These are phyloP conservation scores for Podospora tetraspora DNA, from an alignment of 495 filamentous ascomycete species.

Conservation along the genomic window DNA sequence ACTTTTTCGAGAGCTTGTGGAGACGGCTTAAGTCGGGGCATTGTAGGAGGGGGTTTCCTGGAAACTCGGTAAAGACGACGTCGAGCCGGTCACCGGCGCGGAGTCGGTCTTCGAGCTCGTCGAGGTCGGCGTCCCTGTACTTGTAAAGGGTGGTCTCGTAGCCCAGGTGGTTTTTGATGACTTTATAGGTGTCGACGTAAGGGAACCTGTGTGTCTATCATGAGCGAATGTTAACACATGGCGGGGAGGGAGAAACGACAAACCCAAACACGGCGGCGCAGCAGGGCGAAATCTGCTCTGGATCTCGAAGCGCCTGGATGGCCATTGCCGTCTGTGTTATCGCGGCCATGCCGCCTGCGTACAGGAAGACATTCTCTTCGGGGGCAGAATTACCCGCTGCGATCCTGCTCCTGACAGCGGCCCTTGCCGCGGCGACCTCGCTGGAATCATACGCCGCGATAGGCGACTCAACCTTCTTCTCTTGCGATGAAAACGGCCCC, in stretches of 20 bases:
- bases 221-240: neutral
- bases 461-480: neutral
- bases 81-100: neutral
- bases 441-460: neutral
- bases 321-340: constrained; percentile 10
- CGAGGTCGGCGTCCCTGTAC: constrained; percentile 3
- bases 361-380: constrained; percentile 20
- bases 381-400: neutral
- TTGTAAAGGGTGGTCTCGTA: constrained; percentile 1
- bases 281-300: neutral
- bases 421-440: neutral
- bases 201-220: constrained; percentile 15
- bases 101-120: neutral
- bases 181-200: constrained; percentile 29
- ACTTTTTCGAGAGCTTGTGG: neutral
- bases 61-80: constrained; percentile 26
- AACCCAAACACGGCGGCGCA: constrained; percentile 20
- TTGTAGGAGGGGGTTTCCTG: constrained; percentile 26
- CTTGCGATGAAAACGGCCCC: neutral
- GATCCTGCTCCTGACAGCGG: constrained; percentile 3
- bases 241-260: neutral
- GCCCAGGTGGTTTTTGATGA: constrained; percentile 11
- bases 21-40: constrained; percentile 16
- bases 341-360: constrained; percentile 22
- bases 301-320: constrained; percentile 1